Percentiles rank a stretch among this genome's conserved stretches.
These are phyloP conservation scores for Silene latifolia DNA, from an alignment of 148 eudicot species.

Conservation along the genomic window DNA sequence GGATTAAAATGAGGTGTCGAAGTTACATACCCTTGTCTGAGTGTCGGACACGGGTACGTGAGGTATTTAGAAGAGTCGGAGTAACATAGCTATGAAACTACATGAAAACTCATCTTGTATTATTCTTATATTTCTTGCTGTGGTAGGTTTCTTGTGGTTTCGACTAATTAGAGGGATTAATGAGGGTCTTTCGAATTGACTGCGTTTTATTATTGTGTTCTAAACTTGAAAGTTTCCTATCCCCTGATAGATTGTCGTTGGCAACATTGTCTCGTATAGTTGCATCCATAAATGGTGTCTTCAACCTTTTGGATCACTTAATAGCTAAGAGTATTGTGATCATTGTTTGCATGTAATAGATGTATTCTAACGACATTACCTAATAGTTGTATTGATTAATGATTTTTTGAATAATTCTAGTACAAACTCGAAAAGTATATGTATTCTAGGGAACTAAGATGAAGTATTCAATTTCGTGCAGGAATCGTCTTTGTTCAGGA, in stretches of 20 bases:
- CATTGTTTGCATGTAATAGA: too few species aligned
- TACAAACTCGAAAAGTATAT: neutral
- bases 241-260: neutral
- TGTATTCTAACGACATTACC: too few species aligned
- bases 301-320: too few species aligned
- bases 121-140: neutral
- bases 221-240: neutral
- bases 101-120: neutral
- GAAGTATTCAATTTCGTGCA: conserved; percentile 31
- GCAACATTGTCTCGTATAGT: too few species aligned
- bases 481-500: conserved; percentile 74
- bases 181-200: too few species aligned
- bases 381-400: too few species aligned
- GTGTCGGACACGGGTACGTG: too few species aligned
- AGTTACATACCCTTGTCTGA: too few species aligned
- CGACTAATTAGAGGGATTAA: neutral
- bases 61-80: too few species aligned
- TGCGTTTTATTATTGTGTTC: neutral
- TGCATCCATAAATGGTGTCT: neutral
- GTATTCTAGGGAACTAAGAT: neutral
- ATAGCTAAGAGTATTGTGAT: too few species aligned
- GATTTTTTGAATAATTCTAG: neutral
- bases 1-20: too few species aligned
- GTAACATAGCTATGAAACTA: too few species aligned
- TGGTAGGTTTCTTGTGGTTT: neutral